Percentiles rank a stretch among this genome's conserved stretches.
These are phyloP conservation scores for Suillus alpinus DNA, from an alignment of 768 basidiomycete genomes.

Conservation along the genomic window DNA sequence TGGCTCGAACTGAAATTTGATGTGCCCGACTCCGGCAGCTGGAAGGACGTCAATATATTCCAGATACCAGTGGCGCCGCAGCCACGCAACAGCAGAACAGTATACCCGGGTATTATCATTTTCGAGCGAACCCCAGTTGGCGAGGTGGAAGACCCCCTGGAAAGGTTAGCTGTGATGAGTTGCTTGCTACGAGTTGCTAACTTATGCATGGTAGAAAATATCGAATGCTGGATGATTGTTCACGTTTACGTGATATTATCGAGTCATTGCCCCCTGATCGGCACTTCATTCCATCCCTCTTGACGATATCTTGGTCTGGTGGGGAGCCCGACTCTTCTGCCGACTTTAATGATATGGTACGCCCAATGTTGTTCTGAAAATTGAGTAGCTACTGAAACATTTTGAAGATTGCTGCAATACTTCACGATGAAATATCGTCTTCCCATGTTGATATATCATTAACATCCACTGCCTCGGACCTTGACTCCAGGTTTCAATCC, in stretches of 20 bases:
- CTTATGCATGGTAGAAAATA: constrained; percentile 50
- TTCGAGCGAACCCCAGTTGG: constrained; percentile 73
- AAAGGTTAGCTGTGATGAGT: constrained; percentile 46
- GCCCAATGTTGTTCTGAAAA: constrained; percentile 13
- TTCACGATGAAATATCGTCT: constrained; percentile 40
- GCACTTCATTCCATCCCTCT: constrained; percentile 59
- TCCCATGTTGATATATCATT: constrained; percentile 46
- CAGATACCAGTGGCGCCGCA: constrained; percentile 48
- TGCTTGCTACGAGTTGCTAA: constrained; percentile 3
- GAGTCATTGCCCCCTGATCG: constrained; percentile 50
- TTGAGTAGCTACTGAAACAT: constrained; percentile 9
- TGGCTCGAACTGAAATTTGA: constrained; percentile 80
- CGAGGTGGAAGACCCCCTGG: constrained; percentile 60
- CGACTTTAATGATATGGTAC: constrained; percentile 64
- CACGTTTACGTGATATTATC: constrained; percentile 64
- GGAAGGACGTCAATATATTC: constrained; percentile 59
- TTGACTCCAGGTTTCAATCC: constrained; percentile 54
- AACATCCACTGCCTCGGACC: constrained; percentile 49
- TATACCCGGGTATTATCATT: constrained; percentile 65
- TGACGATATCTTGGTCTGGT: constrained; percentile 62
- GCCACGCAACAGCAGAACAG: constrained; percentile 13
- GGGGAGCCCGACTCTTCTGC: constrained; percentile 35
- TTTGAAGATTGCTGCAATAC: constrained; percentile 49
- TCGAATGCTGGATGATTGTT: constrained; percentile 67
- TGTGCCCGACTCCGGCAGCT: constrained; percentile 59